Evolutionary conservation across 331 rosid species (phyloP), one percentile per base, ranked within the genome.

Genomic region (Spiraea crenata): DNA sequence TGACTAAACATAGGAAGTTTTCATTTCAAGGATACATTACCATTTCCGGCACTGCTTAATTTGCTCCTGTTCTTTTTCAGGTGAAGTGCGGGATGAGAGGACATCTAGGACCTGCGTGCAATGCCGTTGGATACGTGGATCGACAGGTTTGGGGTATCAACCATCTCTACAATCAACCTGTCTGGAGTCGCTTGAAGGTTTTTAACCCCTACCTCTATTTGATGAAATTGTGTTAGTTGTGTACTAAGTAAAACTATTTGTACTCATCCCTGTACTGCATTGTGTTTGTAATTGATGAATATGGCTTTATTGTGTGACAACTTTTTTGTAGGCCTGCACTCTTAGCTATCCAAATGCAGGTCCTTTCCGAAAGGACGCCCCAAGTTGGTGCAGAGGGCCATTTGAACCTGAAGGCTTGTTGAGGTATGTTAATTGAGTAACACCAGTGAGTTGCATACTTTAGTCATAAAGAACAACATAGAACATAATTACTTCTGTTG

Each of bases 391-490:
- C 74, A 85, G 6, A 3, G 93, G 87, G 63, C 97, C 98, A 6
- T 90, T 87, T 69, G 98, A 93, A 79, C 98, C 98, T 0, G 98
- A 93, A 74, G 97, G 97, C 64, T 74, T 93, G 64, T 69, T 93
- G 77, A 90, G 98, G 93, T 87, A 31, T 45, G 57, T 49, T 48
- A 46, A 10, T 19, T 46, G 25, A 39, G 20, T 4, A 4, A 8
- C 58, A 9, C 67, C 45, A 58, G 31, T 14, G 34, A 44, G 3
- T 69, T 20, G 4, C 7, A 56, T 56, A 37, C 31, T 15, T 17
- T 25, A 25, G 31, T 25, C 31, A 64, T 41, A 40, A 60, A 17
- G 19, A 38, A 57, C 51, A 42, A 20, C 0, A 15, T 34, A 40
- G 14, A 54, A 5, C 45, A 40, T 42, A 37, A 19, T 38, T 7